Conservation (phyloP, 768 basidiomycete species). For the Tephrocybe sp. region DNA sequence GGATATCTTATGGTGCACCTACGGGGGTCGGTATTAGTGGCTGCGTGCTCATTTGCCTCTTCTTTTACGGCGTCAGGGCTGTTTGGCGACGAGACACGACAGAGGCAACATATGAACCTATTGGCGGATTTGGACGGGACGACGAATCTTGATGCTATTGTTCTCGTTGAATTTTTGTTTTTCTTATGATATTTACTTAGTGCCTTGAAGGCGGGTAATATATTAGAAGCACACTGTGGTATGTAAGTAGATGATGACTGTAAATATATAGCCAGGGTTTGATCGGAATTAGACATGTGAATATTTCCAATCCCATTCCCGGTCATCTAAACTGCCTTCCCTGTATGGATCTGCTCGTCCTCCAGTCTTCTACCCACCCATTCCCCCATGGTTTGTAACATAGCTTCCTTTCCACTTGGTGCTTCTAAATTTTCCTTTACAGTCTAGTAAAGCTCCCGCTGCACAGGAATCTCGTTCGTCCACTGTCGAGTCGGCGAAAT, state of each 20-base stretch:
- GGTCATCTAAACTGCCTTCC: slow-evolving; percentile 3
- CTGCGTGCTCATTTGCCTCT: slow-evolving; percentile 56
- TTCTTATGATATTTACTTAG: slow-evolving; percentile 1
- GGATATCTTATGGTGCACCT: slow-evolving; percentile 73
- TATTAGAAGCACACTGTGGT: background rate
- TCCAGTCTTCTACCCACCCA: background rate
- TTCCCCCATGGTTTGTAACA: slow-evolving; percentile 14
- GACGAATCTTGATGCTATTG: slow-evolving; percentile 37
- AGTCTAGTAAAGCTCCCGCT: slow-evolving; percentile 37
- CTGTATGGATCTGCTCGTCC: background rate
- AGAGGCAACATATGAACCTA: slow-evolving; percentile 88
- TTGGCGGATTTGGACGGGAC: slow-evolving; percentile 73
- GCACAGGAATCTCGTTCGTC: slow-evolving; percentile 37
- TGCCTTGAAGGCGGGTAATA: background rate
- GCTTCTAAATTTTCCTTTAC: background rate
- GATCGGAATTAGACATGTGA: slow-evolving; percentile 10
- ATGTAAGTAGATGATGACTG: no score
- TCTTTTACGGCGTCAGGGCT: slow-evolving; percentile 71
- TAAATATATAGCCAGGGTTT: background rate
- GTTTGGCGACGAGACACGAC: slow-evolving; percentile 76
- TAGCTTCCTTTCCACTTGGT: background rate
- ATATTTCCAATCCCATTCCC: background rate
- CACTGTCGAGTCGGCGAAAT: slow-evolving; percentile 59
- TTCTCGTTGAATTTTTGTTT: background rate
- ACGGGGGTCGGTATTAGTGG: slow-evolving; percentile 60